Percentiles rank a stretch among this genome's conserved stretches.
These are phyloP conservation scores for Schwanniomyces pseudopolymorphus DNA, from an alignment of 805 yeast species.

Conservation along the genomic window DNA sequence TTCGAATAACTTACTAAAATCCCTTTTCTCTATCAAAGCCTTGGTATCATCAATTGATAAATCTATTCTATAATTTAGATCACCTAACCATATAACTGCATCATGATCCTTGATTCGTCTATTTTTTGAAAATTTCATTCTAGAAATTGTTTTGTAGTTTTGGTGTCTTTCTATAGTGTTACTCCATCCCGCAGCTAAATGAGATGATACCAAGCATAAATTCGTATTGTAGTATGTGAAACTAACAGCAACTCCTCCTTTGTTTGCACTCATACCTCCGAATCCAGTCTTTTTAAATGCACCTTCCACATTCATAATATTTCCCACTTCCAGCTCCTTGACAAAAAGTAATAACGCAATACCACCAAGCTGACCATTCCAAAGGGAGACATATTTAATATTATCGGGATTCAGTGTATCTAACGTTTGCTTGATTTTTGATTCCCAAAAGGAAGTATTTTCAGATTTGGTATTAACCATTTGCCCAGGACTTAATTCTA, in stretches of 20 bases:
- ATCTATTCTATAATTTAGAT: constrained; percentile 79
- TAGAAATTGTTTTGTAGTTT: constrained; percentile 77
- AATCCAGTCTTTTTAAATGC: constrained; percentile 87
- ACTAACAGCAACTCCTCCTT: constrained; percentile 78
- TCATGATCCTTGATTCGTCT: constrained; percentile 67
- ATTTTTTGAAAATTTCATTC: constrained; percentile 59
- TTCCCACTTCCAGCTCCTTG: constrained; percentile 48
- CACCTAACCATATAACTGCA: constrained; percentile 91
- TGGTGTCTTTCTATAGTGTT: constrained; percentile 81
- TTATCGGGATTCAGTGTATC: constrained; percentile 32
- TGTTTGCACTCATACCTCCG: constrained; percentile 83
- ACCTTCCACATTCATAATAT: constrained; percentile 64
- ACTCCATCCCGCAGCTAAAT: constrained; percentile 90
- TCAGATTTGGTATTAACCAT: constrained; percentile 75
- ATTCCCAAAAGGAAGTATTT: constrained; percentile 64
- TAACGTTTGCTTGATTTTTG: constrained; percentile 51
- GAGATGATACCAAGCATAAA: constrained; percentile 80
- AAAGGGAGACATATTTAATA: constrained; percentile 54
- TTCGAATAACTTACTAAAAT: constrained; percentile 52
- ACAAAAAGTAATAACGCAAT: constrained; percentile 69
- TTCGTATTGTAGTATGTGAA: constrained; percentile 64
- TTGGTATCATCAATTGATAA: constrained; percentile 76
- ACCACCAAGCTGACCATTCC: constrained; percentile 87
- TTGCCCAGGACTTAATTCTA: constrained; percentile 76
- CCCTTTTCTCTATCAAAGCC: constrained; percentile 44